Percentiles rank a stretch among this genome's conserved stretches.
These are phyloP conservation scores for Skeletonema marinoi DNA, from an alignment of 108 stramenopile genomes.

Conservation along the genomic window DNA sequence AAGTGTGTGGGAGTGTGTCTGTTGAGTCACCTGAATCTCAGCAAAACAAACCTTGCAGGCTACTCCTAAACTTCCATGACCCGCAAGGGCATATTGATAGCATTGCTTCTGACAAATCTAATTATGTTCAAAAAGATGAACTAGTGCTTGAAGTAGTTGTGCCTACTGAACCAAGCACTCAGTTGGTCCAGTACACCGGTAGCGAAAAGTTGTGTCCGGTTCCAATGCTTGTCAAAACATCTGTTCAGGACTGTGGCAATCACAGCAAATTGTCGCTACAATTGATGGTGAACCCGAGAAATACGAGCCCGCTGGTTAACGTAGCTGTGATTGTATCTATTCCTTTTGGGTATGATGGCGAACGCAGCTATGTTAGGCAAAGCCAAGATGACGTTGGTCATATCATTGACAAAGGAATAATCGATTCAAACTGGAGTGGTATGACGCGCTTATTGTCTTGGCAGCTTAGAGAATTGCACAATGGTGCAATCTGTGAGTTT, in stretches of 20 bases:
- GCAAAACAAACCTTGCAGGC: not conserved
- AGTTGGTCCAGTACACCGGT: constrained; percentile 6
- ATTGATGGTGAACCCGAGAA: constrained; percentile 13
- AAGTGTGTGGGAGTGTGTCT: constrained; percentile 9
- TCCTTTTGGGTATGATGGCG: not conserved
- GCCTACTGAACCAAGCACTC: not conserved
- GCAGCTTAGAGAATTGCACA: constrained; percentile 13
- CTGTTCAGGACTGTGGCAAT: not conserved
- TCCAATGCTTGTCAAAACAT: constrained; percentile 10
- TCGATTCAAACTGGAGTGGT: constrained; percentile 9
- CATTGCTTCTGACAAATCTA: not conserved
- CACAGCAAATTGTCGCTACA: not conserved
- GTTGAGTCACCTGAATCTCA: not conserved
- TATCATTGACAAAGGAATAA: constrained; percentile 1
- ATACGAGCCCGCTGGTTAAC: not conserved
- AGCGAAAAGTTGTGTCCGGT: constrained; percentile 4
- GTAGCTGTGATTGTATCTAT: not conserved
- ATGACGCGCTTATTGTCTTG: constrained; percentile 10
- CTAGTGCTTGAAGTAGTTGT: not conserved
- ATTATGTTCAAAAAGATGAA: not conserved
- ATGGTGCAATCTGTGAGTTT: constrained; percentile 17
- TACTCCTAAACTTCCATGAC: constrained; percentile 1
- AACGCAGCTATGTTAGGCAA: not conserved
- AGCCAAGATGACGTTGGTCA: not conserved
- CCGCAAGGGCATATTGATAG: not conserved